Evolutionary conservation across 805 yeast species (phyloP), one percentile per base, ranked within the genome.

Genomic region (Barnettozyma wickerhamii): DNA sequence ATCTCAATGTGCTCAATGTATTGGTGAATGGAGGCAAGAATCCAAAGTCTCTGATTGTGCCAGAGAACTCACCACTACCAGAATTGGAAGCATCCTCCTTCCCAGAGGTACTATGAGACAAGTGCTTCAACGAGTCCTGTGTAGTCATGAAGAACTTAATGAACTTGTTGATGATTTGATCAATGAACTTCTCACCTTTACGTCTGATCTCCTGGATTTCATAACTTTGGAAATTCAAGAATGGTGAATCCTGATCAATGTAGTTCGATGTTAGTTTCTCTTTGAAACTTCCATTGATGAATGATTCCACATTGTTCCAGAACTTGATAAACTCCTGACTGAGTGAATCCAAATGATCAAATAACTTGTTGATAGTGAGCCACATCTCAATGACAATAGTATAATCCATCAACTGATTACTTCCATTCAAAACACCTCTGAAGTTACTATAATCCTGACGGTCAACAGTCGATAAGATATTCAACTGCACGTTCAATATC

Each of bases 21-120:
- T 82, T 84, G 1, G 88, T 68, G 40, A 68, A 66, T 1, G 82
- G 81, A 4, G 91, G 90, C 18, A 81, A 55, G 51, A 79, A 80
- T 1, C 81, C 81, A 55, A 66, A 75, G 27, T 62, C 60, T 6
- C 48, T 34, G 1, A 66, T 56, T 2, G 52, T 33, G 6, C 66
- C 68, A 10, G 53, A 46, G 6, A 41, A 42, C 4, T 42, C 45
- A 14, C 48, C 42, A 10, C 40, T 43, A 10, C 42, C 12, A 7
- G 37, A 3, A 3, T 4, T 19, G 28, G 13, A 14, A 6, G 15
- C 3, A 20, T 13, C 24, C 15, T 15, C 15, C 12, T 20, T 23
- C 19, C 29, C 28, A 4, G 10, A 4, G n/a, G 26, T 37, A 3
- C 18, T 10, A 17, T 28, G 9, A 6, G 18, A 38, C 0, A 52